These are phyloP conservation scores for Abrus pulchellus DNA, from an alignment of 306 rosid genomes.

Conservation along the genomic window DNA sequence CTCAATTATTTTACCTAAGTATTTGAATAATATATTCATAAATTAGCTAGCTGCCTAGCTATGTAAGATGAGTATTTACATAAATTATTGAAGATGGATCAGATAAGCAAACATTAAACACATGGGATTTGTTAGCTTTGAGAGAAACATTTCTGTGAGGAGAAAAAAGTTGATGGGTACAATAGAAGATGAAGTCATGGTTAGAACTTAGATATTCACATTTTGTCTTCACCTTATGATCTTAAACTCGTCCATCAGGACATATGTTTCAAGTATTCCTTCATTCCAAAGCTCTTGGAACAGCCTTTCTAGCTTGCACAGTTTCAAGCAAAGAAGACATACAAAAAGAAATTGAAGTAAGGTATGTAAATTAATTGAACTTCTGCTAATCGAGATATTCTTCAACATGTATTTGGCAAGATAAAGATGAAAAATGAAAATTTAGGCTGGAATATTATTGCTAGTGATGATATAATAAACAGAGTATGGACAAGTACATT, in stretches of 20 bases:
- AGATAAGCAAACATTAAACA: not conserved
- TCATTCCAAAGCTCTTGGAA: not conserved
- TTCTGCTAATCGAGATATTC: not conserved
- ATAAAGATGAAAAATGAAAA: slow-evolving; percentile 22
- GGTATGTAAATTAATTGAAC: not conserved
- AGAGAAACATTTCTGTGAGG: not conserved
- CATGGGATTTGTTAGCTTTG: not conserved
- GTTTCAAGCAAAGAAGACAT: slow-evolving; percentile 12
- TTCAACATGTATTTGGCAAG: slow-evolving; percentile 8
- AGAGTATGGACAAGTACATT: slow-evolving; percentile 5
- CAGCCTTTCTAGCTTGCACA: slow-evolving; percentile 2
- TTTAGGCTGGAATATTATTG: not conserved
- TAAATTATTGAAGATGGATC: not conserved
- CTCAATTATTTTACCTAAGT: not conserved
- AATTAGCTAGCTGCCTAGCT: not conserved
- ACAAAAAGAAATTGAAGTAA: not conserved
- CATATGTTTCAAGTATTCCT: not conserved
- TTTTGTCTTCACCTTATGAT: not conserved
- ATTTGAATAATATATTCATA: not conserved
- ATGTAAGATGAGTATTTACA: slow-evolving; percentile 14
- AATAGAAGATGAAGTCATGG: not conserved
- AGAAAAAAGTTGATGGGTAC: not conserved
- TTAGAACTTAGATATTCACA: not conserved
- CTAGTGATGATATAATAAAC: slow-evolving; percentile 15
- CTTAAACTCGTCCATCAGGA: not conserved